Conservation (phyloP, 2,329 filamentous ascomycete species). For the Magnaporthiopsis incrustans region DNA sequence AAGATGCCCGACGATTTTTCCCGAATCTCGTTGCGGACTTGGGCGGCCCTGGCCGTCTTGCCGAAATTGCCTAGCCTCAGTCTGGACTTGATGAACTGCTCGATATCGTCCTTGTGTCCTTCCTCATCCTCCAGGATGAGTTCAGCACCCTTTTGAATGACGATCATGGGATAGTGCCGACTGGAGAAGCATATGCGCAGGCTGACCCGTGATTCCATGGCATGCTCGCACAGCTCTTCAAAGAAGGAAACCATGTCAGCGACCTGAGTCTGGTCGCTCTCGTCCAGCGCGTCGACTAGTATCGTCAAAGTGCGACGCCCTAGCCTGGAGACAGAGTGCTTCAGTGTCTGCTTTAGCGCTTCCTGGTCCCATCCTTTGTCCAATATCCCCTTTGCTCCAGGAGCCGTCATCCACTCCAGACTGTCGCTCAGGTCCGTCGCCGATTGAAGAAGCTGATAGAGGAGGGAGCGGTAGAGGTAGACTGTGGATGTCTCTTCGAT, state of each 20-base stretch:
- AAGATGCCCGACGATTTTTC: conserved; percentile 33
- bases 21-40: conserved; percentile 20
- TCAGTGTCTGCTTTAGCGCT: conserved; percentile 11
- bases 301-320: conserved; percentile 10
- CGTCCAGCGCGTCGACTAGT: conserved; percentile 38
- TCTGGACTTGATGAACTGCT: conserved; percentile 20
- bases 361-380: conserved; percentile 9
- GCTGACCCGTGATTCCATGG: too few species aligned
- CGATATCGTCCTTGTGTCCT: too few species aligned
- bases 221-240: conserved; percentile 25
- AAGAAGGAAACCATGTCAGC: conserved; percentile 35
- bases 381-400: not conserved
- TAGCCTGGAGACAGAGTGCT: conserved; percentile 11
- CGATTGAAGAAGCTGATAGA: conserved; percentile 18
- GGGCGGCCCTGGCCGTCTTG: not conserved
- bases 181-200: too few species aligned
- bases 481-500: conserved; percentile 31
- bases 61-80: conserved; percentile 15
- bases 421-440: conserved; percentile 21
- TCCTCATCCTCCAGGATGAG: too few species aligned
- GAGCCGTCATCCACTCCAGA: conserved; percentile 15
- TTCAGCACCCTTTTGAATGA: too few species aligned
- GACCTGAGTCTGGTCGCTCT: conserved; percentile 34
- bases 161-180: too few species aligned
- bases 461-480: conserved; percentile 40